Evolutionary conservation across 768 basidiomycete genomes (phyloP).

Genomic region (Auricularia sp.): DNA sequence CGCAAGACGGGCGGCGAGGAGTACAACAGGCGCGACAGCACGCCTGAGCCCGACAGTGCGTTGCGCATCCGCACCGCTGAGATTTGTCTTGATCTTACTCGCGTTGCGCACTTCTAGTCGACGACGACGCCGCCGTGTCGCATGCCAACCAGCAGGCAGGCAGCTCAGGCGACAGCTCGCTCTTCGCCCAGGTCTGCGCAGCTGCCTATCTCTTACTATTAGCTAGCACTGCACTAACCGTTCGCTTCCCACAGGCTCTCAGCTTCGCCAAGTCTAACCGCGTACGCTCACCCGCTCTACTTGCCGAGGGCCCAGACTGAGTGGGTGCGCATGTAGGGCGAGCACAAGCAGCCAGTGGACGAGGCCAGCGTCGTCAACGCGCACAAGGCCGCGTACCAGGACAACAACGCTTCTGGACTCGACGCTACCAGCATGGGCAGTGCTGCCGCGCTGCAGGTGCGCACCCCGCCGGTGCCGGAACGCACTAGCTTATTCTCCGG

Average conservation of each 20-base stretch:
- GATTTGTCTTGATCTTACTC: conserved; percentile 10
- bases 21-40: conserved; percentile 48
- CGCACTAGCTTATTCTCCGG: not conserved
- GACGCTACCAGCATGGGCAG: conserved; percentile 57
- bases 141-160: conserved; percentile 42
- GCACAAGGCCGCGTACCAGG: conserved; percentile 52
- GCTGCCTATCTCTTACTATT: not conserved
- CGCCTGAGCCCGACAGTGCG: conserved; percentile 9
- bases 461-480: conserved; percentile 2
- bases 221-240: not conserved
- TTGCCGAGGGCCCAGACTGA: conserved; percentile 2
- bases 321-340: conserved; percentile 23
- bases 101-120: conserved; percentile 32
- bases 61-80: conserved; percentile 14
- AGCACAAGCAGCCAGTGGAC: conserved; percentile 53
- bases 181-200: conserved; percentile 34
- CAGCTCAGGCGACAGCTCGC: conserved; percentile 39
- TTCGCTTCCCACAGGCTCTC: conserved; percentile 30
- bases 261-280: conserved; percentile 42
- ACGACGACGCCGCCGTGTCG: conserved; percentile 52
- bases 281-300: conserved; percentile 23
- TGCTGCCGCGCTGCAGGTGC: conserved; percentile 68
- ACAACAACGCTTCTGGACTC: conserved; percentile 41
- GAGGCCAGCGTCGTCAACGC: conserved; percentile 53
- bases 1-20: conserved; percentile 52